These are phyloP conservation scores for Colletotrichum ledebouriae DNA, from an alignment of 2,329 filamentous ascomycete genomes.

Conservation along the genomic window DNA sequence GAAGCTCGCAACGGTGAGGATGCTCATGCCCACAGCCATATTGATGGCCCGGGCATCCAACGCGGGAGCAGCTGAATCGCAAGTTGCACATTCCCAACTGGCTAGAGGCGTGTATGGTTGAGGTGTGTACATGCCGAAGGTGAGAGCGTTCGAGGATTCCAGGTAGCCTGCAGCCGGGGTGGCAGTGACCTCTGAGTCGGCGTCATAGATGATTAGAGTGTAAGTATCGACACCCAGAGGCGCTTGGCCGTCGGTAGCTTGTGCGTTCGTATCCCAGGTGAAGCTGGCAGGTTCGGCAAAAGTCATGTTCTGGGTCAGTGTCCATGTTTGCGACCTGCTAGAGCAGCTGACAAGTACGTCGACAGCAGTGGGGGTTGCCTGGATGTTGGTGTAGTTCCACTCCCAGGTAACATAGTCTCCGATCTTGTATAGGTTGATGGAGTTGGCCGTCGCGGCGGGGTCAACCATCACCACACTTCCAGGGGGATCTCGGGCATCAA, in stretches of 20 bases:
- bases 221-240: constrained; percentile 69
- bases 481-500: constrained; percentile 59
- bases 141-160: constrained; percentile 60
- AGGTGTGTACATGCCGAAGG: constrained; percentile 70
- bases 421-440: constrained; percentile 70
- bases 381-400: constrained; percentile 76
- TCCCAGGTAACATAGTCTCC: constrained; percentile 70
- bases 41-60: constrained; percentile 63
- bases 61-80: constrained; percentile 64
- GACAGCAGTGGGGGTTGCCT: constrained; percentile 69
- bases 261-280: constrained; percentile 68
- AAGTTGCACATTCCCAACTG: constrained; percentile 69
- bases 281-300: constrained; percentile 64
- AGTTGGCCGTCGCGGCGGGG: constrained; percentile 60
- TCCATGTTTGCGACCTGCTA: constrained; percentile 66
- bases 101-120: constrained; percentile 66
- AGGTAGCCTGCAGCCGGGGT: constrained; percentile 69
- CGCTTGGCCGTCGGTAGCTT: constrained; percentile 58
- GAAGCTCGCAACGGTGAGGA: constrained; percentile 70
- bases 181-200: constrained; percentile 64
- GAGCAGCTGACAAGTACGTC: constrained; percentile 72
- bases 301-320: constrained; percentile 74
- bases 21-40: constrained; percentile 66
- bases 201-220: constrained; percentile 73
- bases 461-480: constrained; percentile 59